A percentile compares a stretch with the other conserved stretches of the same genome.
Evolutionary conservation across 2,329 filamentous ascomycete genomes (phyloP).

Genomic region (Lojkania enalia): DNA sequence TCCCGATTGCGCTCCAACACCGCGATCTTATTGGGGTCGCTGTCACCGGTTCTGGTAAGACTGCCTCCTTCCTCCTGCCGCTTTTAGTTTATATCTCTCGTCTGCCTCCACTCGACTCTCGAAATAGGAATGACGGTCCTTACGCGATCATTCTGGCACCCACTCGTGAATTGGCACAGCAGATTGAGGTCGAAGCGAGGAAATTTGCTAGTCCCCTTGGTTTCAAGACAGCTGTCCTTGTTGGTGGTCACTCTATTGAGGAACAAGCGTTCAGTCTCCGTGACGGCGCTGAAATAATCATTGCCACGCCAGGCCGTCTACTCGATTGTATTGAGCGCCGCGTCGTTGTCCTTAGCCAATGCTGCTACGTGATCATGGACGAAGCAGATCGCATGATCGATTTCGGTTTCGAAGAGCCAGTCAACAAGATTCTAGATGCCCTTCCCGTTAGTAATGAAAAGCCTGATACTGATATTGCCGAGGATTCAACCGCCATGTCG

Average conservation of each 20-base stretch:
- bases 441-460: constrained; percentile 93
- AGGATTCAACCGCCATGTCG: constrained; percentile 84
- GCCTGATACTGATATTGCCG: constrained; percentile 88
- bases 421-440: constrained; percentile 96
- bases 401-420: constrained; percentile 93
- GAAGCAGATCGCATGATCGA: constrained; percentile 99
- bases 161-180: constrained; percentile 94
- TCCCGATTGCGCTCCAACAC: constrained; percentile 89
- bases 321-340: constrained; percentile 96
- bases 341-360: constrained; percentile 89
- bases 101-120: constrained; percentile 79
- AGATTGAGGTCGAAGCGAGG: constrained; percentile 90
- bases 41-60: constrained; percentile 98
- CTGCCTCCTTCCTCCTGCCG: constrained; percentile 89
- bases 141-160: constrained; percentile 97
- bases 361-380: constrained; percentile 99
- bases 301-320: constrained; percentile 95
- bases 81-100: constrained; percentile 93
- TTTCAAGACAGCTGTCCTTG: constrained; percentile 93
- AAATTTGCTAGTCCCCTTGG: constrained; percentile 91
- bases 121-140: constrained; percentile 89
- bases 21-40: constrained; percentile 98
- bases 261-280: constrained; percentile 89
- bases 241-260: constrained; percentile 95
- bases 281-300: constrained; percentile 95